Base-by-base conservation (phyloP, 441 rosid species). In the Gossypium lobatum region DNA sequence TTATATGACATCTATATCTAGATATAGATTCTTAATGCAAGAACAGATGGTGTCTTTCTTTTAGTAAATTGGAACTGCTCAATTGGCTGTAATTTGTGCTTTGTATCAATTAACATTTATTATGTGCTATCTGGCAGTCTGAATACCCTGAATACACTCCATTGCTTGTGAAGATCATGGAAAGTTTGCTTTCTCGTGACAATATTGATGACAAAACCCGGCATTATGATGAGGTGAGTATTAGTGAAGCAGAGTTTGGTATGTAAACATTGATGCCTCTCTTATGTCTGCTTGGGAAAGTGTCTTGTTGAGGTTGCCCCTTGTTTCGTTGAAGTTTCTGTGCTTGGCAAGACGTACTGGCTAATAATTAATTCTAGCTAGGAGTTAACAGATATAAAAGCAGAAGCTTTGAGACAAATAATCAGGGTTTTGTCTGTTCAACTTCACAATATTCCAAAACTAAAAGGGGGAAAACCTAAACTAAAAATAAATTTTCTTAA, bases 151-250 rank as follows among this genome's bases (percentile, higher is more conserved):
- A 84, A 25, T 77, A 85, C 75, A 93, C 96, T 67, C 91, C 93
- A 34, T 78, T 96, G 82, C 91, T 93, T 77, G 89, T 85, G 39
- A 95, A 93, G 89, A 88, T 93, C 79, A 82, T 93, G 88, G 96
- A 96, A 79, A 88, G 92, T 75, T 77, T 91, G 79, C 84, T 89
- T 68, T 87, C 99, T 66, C 83, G 70, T 75, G 81, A 85, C 77
- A 80, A 83, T 64, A 80, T 79, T 65, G 89, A 77, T 76, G 95
- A 92, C 84, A 91, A 88, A 88, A 80, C 84, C 72, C 79, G 39
- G 71, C 89, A 92, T 73, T 67, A 83, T 55, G 83, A 89, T 77
- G 88, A 89, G 84, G 99, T 93, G 82, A 82, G 80, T 73, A 73
- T 54, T 72, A 16, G 66, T 21, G 39, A 0, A 68, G 20, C 26